A percentile compares a stretch with the other conserved stretches of the same genome.
phyloP scores from a whole-genome alignment of 768 basidiomycete genomes.

The Jaapia argillacea region DNA sequence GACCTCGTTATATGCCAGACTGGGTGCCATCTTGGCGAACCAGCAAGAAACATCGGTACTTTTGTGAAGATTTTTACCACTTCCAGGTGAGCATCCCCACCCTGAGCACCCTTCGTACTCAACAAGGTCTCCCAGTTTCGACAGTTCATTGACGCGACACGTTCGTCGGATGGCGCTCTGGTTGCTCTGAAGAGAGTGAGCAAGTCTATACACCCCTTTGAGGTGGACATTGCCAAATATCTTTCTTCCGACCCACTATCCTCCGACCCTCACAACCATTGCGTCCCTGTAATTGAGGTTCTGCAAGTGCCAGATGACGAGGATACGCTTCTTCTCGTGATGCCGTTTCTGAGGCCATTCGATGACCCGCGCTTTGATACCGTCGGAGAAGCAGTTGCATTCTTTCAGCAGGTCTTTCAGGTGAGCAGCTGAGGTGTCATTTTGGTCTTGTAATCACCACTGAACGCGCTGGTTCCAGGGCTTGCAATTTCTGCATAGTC shows the following conservation, averaged over 20 bases:
- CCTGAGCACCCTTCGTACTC: background rate
- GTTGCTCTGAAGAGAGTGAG: slow-evolving; percentile 14
- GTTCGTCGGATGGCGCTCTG: slow-evolving; percentile 10
- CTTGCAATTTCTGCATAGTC: slow-evolving; percentile 22
- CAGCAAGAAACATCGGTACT: background rate
- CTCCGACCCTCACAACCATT: slow-evolving; percentile 19
- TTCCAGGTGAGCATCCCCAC: background rate
- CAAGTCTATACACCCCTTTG: background rate
- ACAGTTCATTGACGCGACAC: slow-evolving; percentile 10
- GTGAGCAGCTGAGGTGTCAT: slow-evolving; percentile 12
- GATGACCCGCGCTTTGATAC: slow-evolving; percentile 16
- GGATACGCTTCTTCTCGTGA: slow-evolving; percentile 13
- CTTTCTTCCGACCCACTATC: slow-evolving; percentile 11
- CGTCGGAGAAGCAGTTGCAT: slow-evolving; percentile 21
- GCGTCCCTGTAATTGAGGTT: slow-evolving; percentile 17
- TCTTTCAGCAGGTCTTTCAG: slow-evolving; percentile 20
- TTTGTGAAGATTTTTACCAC: slow-evolving; percentile 4
- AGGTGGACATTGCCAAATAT: slow-evolving; percentile 10
- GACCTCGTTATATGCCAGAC: slow-evolving; percentile 10
- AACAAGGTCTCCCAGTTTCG: background rate
- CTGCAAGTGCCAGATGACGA: slow-evolving; percentile 11
- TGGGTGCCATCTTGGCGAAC: slow-evolving; percentile 11
- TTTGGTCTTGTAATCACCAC: background rate
- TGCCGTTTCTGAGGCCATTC: slow-evolving; percentile 16
- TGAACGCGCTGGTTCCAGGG: slow-evolving; percentile 13